A percentile compares a stretch with the other conserved stretches of the same genome.
Conservation (phyloP, 2,329 filamentous ascomycete species). For the Ophiostoma piceae region DNA sequence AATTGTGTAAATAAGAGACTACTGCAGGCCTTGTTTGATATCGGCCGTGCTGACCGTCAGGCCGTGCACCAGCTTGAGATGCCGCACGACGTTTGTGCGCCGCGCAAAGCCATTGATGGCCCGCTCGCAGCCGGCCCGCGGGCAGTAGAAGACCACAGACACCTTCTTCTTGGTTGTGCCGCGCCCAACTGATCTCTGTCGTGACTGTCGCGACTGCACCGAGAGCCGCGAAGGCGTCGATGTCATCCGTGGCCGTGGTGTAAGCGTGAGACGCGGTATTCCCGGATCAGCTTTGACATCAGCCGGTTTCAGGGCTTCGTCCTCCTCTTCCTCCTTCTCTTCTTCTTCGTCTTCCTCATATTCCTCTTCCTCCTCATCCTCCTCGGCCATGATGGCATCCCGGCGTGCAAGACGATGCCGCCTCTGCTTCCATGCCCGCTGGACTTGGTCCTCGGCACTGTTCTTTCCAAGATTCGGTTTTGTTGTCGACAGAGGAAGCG, state of each 20-base stretch:
- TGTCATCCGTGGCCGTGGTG: neutral
- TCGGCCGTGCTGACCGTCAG: neutral
- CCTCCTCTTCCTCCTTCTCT: neutral
- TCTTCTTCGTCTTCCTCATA: neutral
- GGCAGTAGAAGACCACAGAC: slow-evolving; percentile 25
- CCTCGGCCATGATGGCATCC: neutral
- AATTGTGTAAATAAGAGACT: neutral
- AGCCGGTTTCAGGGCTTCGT: neutral
- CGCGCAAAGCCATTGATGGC: slow-evolving; percentile 37
- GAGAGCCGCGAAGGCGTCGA: neutral
- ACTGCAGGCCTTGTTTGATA: neutral
- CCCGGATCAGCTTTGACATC: neutral
- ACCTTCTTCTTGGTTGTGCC: neutral
- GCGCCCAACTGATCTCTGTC: neutral
- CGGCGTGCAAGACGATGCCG: slow-evolving; percentile 7
- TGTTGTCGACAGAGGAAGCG: neutral
- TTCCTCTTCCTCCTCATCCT: neutral
- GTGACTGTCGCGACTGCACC: neutral
- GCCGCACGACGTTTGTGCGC: slow-evolving; percentile 37
- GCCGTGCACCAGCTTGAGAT: slow-evolving; percentile 42
- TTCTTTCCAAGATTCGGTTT: neutral
- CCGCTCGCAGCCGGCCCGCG: slow-evolving; percentile 36
- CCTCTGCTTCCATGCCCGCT: slow-evolving; percentile 3
- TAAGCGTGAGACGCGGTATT: neutral
- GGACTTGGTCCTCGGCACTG: neutral